These are phyloP conservation scores for Kwoniella sp. DNA, from an alignment of 768 basidiomycete species.

Conservation along the genomic window DNA sequence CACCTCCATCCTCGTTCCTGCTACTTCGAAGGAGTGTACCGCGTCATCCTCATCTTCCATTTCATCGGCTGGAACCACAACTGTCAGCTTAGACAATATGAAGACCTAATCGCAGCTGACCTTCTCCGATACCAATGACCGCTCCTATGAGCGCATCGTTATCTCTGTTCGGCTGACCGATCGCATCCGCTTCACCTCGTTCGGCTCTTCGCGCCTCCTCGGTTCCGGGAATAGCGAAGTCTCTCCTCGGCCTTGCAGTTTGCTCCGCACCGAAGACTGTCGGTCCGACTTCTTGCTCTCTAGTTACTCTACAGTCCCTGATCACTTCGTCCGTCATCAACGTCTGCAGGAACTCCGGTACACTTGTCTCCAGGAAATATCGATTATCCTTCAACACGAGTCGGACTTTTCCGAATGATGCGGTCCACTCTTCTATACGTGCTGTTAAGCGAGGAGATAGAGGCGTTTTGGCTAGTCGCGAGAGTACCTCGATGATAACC, in stretches of 20 bases:
- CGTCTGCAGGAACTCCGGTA: conserved; percentile 86
- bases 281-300: conserved; percentile 59
- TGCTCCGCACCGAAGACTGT: conserved; percentile 69
- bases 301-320: conserved; percentile 52
- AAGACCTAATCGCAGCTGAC: conserved; percentile 58
- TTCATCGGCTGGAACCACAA: conserved; percentile 68
- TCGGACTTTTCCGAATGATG: conserved; percentile 98
- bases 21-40: conserved; percentile 95
- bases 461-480: conserved; percentile 70
- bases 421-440: conserved; percentile 88
- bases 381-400: conserved; percentile 97
- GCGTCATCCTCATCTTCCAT: conserved; percentile 97
- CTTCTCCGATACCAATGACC: conserved; percentile 90
- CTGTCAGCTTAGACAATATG: too few relatives aligned
- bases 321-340: conserved; percentile 81
- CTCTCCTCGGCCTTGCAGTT: conserved; percentile 83
- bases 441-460: conserved; percentile 82
- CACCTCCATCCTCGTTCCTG: conserved; percentile 90
- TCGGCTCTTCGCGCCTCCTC: conserved; percentile 61
- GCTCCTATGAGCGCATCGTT: conserved; percentile 81
- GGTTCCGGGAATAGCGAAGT: conserved; percentile 82
- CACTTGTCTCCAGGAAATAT: conserved; percentile 93
- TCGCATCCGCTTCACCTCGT: conserved; percentile 54
- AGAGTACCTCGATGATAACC: conserved; percentile 90
- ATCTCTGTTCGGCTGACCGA: conserved; percentile 57